Percentiles rank a stretch among this genome's conserved stretches.
phyloP scores from a whole-genome alignment of 2,329 filamentous ascomycete genomes.

The Lachnellula hyalina region DNA sequence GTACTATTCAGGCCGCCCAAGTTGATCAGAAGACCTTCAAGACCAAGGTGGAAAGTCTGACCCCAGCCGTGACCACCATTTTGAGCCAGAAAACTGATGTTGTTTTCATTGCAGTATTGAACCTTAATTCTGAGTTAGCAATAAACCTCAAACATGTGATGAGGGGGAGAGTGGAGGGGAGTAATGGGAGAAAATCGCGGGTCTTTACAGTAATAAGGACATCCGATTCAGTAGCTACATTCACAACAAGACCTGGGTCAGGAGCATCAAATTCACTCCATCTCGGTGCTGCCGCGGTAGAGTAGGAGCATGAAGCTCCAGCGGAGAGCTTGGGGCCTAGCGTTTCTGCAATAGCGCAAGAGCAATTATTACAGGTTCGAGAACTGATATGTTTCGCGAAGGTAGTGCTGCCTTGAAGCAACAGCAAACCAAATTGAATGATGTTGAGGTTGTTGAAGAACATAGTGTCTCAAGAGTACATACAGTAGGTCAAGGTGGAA shows the following conservation, averaged over 20 bases:
- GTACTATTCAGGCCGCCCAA: background rate
- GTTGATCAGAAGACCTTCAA: background rate
- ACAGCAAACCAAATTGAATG: too few relatives aligned
- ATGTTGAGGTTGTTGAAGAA: too few relatives aligned
- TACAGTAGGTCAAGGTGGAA: too few relatives aligned
- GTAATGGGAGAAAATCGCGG: too few relatives aligned
- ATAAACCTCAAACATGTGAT: too few relatives aligned
- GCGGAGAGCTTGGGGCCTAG: background rate
- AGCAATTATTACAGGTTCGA: too few relatives aligned
- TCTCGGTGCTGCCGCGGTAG: background rate
- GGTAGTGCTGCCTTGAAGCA: too few relatives aligned
- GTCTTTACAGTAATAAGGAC: background rate
- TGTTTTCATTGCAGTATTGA: constrained; percentile 1
- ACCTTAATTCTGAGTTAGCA: background rate
- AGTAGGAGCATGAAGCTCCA: background rate
- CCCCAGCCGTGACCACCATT: constrained; percentile 6
- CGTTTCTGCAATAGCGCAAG: too few relatives aligned
- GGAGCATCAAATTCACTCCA: constrained; percentile 6
- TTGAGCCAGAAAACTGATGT: constrained; percentile 10
- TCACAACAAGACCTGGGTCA: constrained; percentile 1
- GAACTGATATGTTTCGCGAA: too few relatives aligned
- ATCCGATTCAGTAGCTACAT: constrained; percentile 3
- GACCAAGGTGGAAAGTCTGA: background rate
- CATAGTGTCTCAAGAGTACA: too few relatives aligned
- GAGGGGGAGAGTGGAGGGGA: too few relatives aligned